Base-by-base conservation (phyloP, 108 stramenopile species). In the Cyclotella atomus region DNA sequence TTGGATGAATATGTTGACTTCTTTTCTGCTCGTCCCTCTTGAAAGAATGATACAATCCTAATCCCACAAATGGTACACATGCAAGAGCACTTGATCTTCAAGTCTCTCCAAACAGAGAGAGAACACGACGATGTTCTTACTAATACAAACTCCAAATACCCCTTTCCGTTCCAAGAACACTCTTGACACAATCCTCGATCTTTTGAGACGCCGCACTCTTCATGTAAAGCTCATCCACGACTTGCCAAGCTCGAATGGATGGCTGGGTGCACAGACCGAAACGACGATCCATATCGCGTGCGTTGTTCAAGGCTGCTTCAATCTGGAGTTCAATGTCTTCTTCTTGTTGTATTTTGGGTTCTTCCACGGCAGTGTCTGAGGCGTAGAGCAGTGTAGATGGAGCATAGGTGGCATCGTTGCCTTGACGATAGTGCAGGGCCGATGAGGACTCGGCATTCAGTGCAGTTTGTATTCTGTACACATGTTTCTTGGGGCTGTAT, bases 391-490 rank as follows among this genome's bases (percentile, higher is more conserved):
- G 17, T 24, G 38, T 29, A 41, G 61, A 62, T 21, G 61, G 36
- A 0, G 38, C 23, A 3, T 10, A 62, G 12, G 21, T 29, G 61
- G 23, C 25, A 62, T 62, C 61, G 38, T 29, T 43, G 24, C 41
- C 61, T 41, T 62, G 61, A 41, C 61, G 61, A 29, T 62, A 62
- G 29, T 43, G 38, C 21, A 62, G 61, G 21, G 61, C 61, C 19
- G 61, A 62, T 4, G 61, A 62, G 6, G 41, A 62, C 23, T 41
- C 61, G 23, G 61, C 61, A 41, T 43, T 62, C 19, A 62, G 23
- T 15, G 41, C 17, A 5, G 61, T 44, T 7, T 38, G 14, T 25
- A 41, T 62, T 41, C 38, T 17, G 61, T 25, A 24, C 28, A 24
- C 61, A 41, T 41, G 6, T 14, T 29, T 41, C 2, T 3, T 36